Evolutionary conservation across 805 yeast genomes (phyloP), one percentile per base, ranked within the genome.

Genomic region (Candida silvicultrix): DNA sequence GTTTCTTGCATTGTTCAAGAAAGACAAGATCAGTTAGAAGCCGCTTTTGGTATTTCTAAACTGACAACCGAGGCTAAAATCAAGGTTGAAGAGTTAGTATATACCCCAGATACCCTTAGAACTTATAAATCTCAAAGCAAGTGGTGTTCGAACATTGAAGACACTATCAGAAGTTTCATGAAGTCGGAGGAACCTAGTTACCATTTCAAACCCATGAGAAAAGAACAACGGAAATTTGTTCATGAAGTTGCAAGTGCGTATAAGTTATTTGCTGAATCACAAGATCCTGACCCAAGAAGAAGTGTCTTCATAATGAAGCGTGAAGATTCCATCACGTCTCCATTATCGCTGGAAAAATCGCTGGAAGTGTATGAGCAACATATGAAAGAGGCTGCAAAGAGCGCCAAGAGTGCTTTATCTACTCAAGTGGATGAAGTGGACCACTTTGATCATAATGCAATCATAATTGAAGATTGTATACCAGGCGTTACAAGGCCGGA

Each of bases 261-360:
- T 59, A 68, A 73, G 12, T 55, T 88, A 12, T 80, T 76, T 53
- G 70, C 84, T 0, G 89, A 85, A 55, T 77, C 90, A 2, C 94
- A 86, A 50, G 96, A 87, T 62, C 78, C 77, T 2, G 96, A 88
- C 52, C 96, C 96, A 0, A 71, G 78, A 44, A 64, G 96, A 49
- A 77, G 84, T 11, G 92, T 89, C 0, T 81, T 77, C 51, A 71
- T 89, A n/a, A 65, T 69, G 42, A 62, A 70, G 40, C 57, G 60
- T 7, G 47, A 54, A 12, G 51, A 45, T 1, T 59, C 69, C 0
- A 55, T 50, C 10, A 46, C 67, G 2, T 87, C 89, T 0, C 54
- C 58, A 11, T 54, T 72, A 38, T 67, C 73, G 2, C 63, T 84
- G n/a, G 66, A 65, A 25, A 75, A 75, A 43, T 75, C 77, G 0